Percentiles rank a stretch among this genome's conserved stretches.
Conservation (phyloP, 805 yeast species). For the Naumovozyma dairenensis region DNA sequence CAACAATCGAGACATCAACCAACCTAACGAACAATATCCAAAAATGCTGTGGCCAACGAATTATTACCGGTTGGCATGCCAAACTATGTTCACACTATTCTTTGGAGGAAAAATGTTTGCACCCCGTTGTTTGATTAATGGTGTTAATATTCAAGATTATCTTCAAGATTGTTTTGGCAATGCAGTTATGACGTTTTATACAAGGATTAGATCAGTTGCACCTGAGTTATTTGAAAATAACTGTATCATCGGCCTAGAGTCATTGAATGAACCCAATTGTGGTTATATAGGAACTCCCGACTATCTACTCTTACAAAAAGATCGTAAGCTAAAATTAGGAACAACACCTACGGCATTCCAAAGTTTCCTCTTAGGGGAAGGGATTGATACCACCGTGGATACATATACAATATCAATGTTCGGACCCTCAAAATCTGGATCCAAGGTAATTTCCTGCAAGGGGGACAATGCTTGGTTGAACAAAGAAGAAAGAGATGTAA, state of each 20-base stretch:
- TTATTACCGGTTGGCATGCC: conserved; percentile 62
- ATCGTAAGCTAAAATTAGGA: conserved; percentile 62
- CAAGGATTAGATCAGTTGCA: conserved; percentile 30
- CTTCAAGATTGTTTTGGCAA: conserved; percentile 54
- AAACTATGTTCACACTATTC: conserved; percentile 78
- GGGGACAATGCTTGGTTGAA: conserved; percentile 65
- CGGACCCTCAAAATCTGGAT: conserved; percentile 65
- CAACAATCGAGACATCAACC: conserved; percentile 32
- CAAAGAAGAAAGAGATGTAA: conserved; percentile 31
- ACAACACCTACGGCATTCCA: conserved; percentile 78
- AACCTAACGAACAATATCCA: conserved; percentile 39
- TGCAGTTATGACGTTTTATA: conserved; percentile 42
- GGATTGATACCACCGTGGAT: conserved; percentile 58
- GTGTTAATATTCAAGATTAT: conserved; percentile 66
- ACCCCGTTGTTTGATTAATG: conserved; percentile 66
- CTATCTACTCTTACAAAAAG: conserved; percentile 44
- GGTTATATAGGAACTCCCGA: conserved; percentile 63
- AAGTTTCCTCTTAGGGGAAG: conserved; percentile 68
- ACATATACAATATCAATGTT: conserved; percentile 58
- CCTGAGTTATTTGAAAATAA: conserved; percentile 40
- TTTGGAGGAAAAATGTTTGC: conserved; percentile 71
- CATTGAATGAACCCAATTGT: conserved; percentile 74
- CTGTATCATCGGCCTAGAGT: conserved; percentile 58
- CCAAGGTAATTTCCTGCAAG: conserved; percentile 49
- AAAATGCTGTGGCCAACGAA: conserved; percentile 93